Base-by-base conservation (phyloP, 2,329 filamentous ascomycete species). In the Aquanectria penicillioides region DNA sequence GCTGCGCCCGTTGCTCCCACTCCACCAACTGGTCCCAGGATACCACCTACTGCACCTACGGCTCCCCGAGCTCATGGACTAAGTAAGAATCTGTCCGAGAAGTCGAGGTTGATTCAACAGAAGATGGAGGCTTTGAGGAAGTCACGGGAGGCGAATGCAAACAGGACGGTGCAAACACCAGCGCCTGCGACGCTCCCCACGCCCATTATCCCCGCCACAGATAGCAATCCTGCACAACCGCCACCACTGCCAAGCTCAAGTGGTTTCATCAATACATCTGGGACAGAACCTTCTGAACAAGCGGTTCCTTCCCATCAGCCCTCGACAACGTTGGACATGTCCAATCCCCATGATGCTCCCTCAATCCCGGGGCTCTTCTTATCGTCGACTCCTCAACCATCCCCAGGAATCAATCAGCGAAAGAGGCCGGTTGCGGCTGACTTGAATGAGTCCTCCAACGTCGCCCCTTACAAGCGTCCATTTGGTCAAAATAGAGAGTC, bases 51-150 rank as follows among this genome's bases (percentile, higher is more conserved):
- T 9, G 44, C 34, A 8, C 9, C 54, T 12, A 28, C 15, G 20
- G 13, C 48, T n/a, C 25, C 85, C 79, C 78, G 80, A 26, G 86
- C 33, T 36, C 31, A 54, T 9, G 51, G 57, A 28, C 61, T 63
- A 34, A 60, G 47, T 12, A 74, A 68, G 48, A 61, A 43, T 44
- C 73, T 89, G 70, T 86, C 86, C 15, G 85, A 93, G 64, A 97
- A 91, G 59, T 91, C 92, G 56, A 84, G 83, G 57, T 77, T 93
- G 26, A 82, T 94, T 41, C 87, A 92, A 63, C 86, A 92, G 71
- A 93, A 92, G 65, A 89, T 97, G 70, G 91, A 93, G 59, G 89
- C 89, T 18, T 77, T 95, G 18, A 87, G 87, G 65, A 88, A 86
- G 66, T 78, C 82, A 29, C 79, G 84, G 26, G 80, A 83, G 68